Percentiles rank a stretch among this genome's conserved stretches.
Evolutionary conservation across 192 early-diverging fungal species (phyloP).

Genomic region (Gryganskiella cystojenkinii): DNA sequence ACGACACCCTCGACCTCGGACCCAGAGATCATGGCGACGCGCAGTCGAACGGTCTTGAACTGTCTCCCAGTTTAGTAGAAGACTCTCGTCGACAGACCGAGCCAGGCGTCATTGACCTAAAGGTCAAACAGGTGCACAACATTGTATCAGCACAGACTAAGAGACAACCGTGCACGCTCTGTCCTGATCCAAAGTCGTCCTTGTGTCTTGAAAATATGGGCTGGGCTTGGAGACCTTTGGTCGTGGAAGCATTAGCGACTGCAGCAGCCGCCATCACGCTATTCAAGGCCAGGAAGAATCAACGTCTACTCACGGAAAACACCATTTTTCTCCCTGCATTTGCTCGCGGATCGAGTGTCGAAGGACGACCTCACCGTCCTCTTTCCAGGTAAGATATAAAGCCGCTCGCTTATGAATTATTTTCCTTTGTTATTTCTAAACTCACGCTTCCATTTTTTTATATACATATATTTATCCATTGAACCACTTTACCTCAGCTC

Average conservation of each 20-base stretch:
- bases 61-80: background rate
- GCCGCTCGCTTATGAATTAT: too few species aligned
- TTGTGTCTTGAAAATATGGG: constrained; percentile 36
- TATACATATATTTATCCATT: too few species aligned
- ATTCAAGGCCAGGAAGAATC: background rate
- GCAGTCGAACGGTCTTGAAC: background rate
- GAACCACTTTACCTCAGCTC: too few species aligned
- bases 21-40: background rate
- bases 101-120: background rate
- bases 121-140: background rate
- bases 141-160: background rate
- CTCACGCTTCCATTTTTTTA: too few species aligned
- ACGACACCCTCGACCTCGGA: constrained; percentile 8
- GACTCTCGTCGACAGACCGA: background rate
- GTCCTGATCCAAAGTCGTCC: constrained; percentile 20
- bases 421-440: too few species aligned
- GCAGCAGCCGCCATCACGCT: constrained; percentile 15
- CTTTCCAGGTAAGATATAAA: too few species aligned
- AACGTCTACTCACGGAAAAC: background rate
- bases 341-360: too few species aligned
- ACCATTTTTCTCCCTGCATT: too few species aligned
- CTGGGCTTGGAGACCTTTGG: constrained; percentile 18
- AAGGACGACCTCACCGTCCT: too few species aligned
- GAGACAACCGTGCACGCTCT: constrained; percentile 1
- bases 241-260: constrained; percentile 36